A percentile compares a stretch with the other conserved stretches of the same genome.
Conservation (phyloP, 2,329 filamentous ascomycete genomes). For the Ophiostoma pallidulum region DNA sequence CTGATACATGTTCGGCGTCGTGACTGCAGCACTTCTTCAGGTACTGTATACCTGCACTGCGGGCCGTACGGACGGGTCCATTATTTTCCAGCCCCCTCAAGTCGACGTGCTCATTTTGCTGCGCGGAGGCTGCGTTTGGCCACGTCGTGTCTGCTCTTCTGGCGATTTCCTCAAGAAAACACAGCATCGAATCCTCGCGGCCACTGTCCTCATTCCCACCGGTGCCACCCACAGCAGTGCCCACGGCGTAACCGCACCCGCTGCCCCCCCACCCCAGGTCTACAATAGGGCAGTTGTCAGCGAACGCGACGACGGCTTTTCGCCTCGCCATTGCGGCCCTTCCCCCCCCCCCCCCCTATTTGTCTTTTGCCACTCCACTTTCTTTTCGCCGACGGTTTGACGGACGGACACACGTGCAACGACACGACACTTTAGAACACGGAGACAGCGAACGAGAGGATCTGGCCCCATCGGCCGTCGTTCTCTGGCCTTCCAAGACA, state of each 20-base stretch:
- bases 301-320: not conserved
- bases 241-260: too few relatives aligned
- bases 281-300: not conserved
- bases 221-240: too few relatives aligned
- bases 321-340: not conserved
- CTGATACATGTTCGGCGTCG: too few relatives aligned
- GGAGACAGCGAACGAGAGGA: too few relatives aligned
- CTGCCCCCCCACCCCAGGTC: too few relatives aligned
- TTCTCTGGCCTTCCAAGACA: not conserved
- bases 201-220: too few relatives aligned
- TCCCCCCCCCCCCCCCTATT: not conserved
- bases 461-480: not conserved
- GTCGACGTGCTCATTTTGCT: not conserved
- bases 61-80: too few relatives aligned
- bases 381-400: not conserved
- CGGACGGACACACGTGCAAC: not conserved
- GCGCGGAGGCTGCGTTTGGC: slow-evolving; percentile 8
- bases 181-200: not conserved
- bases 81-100: slow-evolving; percentile 1
- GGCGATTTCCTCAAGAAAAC: slow-evolving; percentile 1
- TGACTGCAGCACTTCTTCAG: too few relatives aligned
- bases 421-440: too few relatives aligned
- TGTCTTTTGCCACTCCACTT: slow-evolving; percentile 7
- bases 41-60: too few relatives aligned
- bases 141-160: not conserved